Conservation (phyloP, 257 asterid genomes). For the Nicotiana paniculata region DNA sequence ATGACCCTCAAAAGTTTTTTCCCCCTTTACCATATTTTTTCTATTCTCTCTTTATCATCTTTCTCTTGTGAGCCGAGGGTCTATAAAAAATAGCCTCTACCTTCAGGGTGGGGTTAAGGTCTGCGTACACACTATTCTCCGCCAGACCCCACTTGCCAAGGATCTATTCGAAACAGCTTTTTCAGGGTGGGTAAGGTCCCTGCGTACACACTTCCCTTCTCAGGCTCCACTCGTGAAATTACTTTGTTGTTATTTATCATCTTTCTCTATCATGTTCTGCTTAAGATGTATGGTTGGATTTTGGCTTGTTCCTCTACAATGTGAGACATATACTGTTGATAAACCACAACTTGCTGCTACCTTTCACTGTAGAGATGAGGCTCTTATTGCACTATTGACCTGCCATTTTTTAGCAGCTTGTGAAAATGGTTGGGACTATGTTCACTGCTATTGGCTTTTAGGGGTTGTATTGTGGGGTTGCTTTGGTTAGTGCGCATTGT, state of each 20-base stretch:
- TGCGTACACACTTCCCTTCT: no score
- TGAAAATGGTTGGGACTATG: slow-evolving; percentile 10
- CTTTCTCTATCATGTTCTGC: neutral
- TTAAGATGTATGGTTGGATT: neutral
- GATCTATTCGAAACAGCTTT: no score
- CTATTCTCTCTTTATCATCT: neutral
- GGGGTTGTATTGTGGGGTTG: slow-evolving; percentile 10
- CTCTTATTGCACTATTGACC: slow-evolving; percentile 6
- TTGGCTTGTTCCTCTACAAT: neutral
- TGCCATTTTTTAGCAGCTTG: slow-evolving; percentile 5
- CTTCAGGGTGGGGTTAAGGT: no score
- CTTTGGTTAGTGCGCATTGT: slow-evolving; percentile 15
- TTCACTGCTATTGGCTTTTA: neutral
- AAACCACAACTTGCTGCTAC: neutral
- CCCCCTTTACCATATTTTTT: neutral
- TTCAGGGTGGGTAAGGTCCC: no score
- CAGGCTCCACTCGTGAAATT: no score
- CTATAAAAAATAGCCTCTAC: no score
- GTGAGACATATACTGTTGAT: neutral
- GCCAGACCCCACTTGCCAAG: no score
- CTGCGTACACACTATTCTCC: no score
- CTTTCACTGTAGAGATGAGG: neutral
- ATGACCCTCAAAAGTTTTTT: slow-evolving; percentile 1
- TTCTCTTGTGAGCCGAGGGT: neutral
- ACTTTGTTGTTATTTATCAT: neutral